A percentile compares a stretch with the other conserved stretches of the same genome.
phyloP scores from a whole-genome alignment of 768 basidiomycete species.

The Xerocomus spinulosus region DNA sequence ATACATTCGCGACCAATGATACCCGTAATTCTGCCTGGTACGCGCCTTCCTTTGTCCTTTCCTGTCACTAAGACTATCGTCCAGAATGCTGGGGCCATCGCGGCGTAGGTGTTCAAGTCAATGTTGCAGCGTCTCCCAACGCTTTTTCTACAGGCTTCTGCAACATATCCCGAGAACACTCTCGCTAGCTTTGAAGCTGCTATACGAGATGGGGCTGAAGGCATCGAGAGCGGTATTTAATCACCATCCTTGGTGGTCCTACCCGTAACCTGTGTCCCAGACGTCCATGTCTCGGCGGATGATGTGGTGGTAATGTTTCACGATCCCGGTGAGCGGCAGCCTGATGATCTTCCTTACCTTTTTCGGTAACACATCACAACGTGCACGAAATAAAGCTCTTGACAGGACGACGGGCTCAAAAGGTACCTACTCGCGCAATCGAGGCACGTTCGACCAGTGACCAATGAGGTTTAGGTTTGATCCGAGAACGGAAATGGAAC shows the following conservation, averaged over 20 bases:
- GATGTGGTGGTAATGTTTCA: slow-evolving; percentile 93
- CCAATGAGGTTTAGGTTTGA: slow-evolving; percentile 44
- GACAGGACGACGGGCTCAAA: slow-evolving; percentile 77
- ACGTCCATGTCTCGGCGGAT: slow-evolving; percentile 92
- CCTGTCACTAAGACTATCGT: background rate
- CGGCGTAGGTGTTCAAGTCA: slow-evolving; percentile 46
- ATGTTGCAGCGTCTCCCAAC: background rate
- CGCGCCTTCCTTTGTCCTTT: background rate
- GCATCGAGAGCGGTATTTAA: slow-evolving; percentile 93
- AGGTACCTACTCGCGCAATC: slow-evolving; percentile 37
- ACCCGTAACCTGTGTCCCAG: slow-evolving; percentile 60
- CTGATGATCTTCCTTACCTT: slow-evolving; percentile 18
- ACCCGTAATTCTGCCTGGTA: slow-evolving; percentile 26
- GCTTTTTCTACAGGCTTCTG: slow-evolving; percentile 62
- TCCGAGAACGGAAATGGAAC: slow-evolving; percentile 68
- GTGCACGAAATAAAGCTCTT: slow-evolving; percentile 43
- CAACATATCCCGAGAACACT: slow-evolving; percentile 89
- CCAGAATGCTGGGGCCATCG: slow-evolving; percentile 80
- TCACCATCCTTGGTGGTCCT: slow-evolving; percentile 31
- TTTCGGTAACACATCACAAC: slow-evolving; percentile 22
- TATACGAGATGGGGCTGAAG: slow-evolving; percentile 92
- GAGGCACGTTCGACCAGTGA: slow-evolving; percentile 26
- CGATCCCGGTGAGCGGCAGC: slow-evolving; percentile 62
- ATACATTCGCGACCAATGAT: slow-evolving; percentile 19
- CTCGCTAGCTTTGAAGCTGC: slow-evolving; percentile 93